Evolutionary conservation across 2,329 filamentous ascomycete species (phyloP), one percentile per base, ranked within the genome.

Genomic region (Penicillium sp.): DNA sequence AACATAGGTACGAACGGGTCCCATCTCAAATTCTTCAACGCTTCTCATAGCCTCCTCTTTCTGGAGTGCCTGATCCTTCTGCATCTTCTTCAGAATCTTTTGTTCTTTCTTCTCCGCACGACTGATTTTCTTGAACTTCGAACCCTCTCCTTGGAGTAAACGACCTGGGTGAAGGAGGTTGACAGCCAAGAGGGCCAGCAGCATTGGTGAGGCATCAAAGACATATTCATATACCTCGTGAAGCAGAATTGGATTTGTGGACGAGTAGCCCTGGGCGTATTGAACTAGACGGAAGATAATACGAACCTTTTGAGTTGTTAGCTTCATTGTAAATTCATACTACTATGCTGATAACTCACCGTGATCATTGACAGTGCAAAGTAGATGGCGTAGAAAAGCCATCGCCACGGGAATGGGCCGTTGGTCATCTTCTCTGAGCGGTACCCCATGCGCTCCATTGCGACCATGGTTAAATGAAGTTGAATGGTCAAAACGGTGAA

Each of bases 181-280:
- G 48, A 81, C 67, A 11, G 78, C 56, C 3, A 75, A 21, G 61
- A 81, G 57, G 27, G 79, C 71, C 14, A 86, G 47, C 39, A 82
- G 71, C 80, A 87, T 87, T 1, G 84, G 83, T 1, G 81, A 68
- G 0, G 82, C 82, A 65, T 87, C 84, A 53, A 77, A 79, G 1
- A 68, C 68, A 54, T 81, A 82, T 26, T 80, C 76, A 66, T 83
- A 87, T 3, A 66, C 76, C 61, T 88, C 82, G 54, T 90, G 79
- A 63, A 87, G 88, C 8, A 88, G 78, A 54, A 89, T 79, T 35
- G 86, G 72, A 65, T 89, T 85, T 68, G 87, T 88, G 1, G 86
- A 82, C 4, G 76, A 72, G 8, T 76, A 77, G 10, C 73, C 71
- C 19, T 89, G 76, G 1, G 78, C 74, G 16, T 85, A 88, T 67